These are phyloP conservation scores for Emergomyces pasteurianus DNA, from an alignment of 2,329 filamentous ascomycete genomes.

Conservation along the genomic window DNA sequence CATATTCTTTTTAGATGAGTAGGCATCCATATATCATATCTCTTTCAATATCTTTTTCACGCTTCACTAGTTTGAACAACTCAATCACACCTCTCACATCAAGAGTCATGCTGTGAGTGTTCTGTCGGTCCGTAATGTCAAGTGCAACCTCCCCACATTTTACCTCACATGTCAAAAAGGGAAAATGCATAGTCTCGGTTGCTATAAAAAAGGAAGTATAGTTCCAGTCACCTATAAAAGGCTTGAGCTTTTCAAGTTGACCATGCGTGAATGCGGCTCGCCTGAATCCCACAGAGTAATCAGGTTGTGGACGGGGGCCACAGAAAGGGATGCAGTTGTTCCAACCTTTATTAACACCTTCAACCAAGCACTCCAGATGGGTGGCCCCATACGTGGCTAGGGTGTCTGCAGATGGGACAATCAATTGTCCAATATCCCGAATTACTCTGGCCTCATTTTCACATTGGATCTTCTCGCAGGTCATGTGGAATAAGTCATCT, in stretches of 20 bases:
- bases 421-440: conserved; percentile 17
- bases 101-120: conserved; percentile 16
- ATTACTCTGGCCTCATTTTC: no score
- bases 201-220: conserved; percentile 32
- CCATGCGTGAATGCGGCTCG: conserved; percentile 32
- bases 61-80: conserved; percentile 25
- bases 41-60: no score
- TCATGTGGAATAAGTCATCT: no score
- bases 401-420: conserved; percentile 19
- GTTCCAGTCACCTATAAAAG: conserved; percentile 20
- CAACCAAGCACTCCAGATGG: conserved; percentile 17
- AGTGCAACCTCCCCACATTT: conserved; percentile 30
- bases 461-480: no score
- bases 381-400: conserved; percentile 15
- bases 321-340: conserved; percentile 19
- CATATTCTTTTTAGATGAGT: not conserved
- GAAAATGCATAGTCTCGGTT: conserved; percentile 38
- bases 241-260: conserved; percentile 31
- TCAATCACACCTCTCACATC: conserved; percentile 12
- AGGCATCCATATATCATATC: no score
- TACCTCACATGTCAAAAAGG: conserved; percentile 38
- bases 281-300: conserved; percentile 16
- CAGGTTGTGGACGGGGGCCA: conserved; percentile 17
- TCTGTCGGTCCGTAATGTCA: conserved; percentile 20
- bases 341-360: conserved; percentile 25